These are phyloP conservation scores for Camelina sativa DNA, from an alignment of 345 rosid species.

Conservation along the genomic window DNA sequence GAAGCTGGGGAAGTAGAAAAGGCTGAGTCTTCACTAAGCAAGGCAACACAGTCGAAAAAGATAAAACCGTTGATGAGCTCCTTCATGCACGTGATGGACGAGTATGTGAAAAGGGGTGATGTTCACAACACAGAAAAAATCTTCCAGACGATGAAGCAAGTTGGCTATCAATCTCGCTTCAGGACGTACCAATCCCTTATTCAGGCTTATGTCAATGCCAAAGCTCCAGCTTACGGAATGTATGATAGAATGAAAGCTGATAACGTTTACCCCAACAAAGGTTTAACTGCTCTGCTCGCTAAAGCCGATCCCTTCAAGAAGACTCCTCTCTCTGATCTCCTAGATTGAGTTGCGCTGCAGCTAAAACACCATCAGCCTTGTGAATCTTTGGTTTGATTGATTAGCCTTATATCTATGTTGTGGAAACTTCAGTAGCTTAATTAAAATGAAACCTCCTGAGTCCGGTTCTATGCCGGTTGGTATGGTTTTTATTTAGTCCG, in stretches of 20 bases:
- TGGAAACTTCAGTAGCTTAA: slow-evolving; percentile 26
- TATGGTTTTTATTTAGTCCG: neutral
- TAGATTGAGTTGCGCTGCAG: slow-evolving; percentile 51
- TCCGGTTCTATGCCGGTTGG: too few relatives aligned
- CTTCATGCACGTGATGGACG: slow-evolving; percentile 66
- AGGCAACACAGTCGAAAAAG: slow-evolving; percentile 54
- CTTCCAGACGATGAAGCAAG: slow-evolving; percentile 71
- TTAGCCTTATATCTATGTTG: slow-evolving; percentile 21
- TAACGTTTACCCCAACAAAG: slow-evolving; percentile 66
- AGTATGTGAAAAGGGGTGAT: slow-evolving; percentile 75
- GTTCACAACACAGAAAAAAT: slow-evolving; percentile 82
- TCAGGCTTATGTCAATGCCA: slow-evolving; percentile 70
- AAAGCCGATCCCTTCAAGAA: slow-evolving; percentile 73
- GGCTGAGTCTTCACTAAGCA: slow-evolving; percentile 70
- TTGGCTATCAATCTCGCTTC: slow-evolving; percentile 61
- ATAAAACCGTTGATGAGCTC: slow-evolving; percentile 66
- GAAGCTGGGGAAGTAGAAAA: slow-evolving; percentile 82
- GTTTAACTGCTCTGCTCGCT: slow-evolving; percentile 54
- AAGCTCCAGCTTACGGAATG: slow-evolving; percentile 80
- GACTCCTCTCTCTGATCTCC: slow-evolving; percentile 70
- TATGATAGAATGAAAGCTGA: slow-evolving; percentile 88
- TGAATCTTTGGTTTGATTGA: slow-evolving; percentile 28
- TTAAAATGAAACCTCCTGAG: neutral
- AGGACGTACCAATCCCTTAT: slow-evolving; percentile 57
- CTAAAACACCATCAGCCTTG: slow-evolving; percentile 18